Evolutionary conservation across 176 grass and related monocot genomes (phyloP).

Genomic region (Thalia dealbata): DNA sequence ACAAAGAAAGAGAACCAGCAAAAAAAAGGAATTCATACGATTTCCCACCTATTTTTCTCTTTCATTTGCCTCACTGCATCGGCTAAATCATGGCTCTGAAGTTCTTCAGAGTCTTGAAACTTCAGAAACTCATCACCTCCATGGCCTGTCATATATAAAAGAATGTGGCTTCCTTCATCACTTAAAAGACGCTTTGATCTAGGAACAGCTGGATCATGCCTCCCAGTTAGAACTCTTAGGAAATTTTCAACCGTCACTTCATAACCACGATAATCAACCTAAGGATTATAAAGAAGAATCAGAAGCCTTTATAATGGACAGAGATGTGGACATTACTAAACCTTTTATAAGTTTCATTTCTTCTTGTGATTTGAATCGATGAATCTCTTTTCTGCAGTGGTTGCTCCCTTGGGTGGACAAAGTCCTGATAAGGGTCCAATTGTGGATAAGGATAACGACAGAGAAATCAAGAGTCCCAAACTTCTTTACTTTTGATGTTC

Average conservation of each 20-base stretch:
- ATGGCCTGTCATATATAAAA: conserved; percentile 99
- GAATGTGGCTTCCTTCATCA: conserved; percentile 97
- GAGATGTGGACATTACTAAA: not conserved
- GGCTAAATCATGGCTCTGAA: conserved; percentile 95
- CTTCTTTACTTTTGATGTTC: no score
- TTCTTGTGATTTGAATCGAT: not conserved
- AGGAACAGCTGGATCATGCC: conserved; percentile 66
- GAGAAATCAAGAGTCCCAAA: no score
- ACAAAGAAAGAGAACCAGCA: not conserved
- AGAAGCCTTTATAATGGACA: not conserved
- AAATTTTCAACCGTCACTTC: conserved; percentile 98
- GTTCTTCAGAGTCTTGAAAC: conserved; percentile 97
- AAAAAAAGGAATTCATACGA: conserved; percentile 13
- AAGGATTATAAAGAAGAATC: conserved; percentile 7
- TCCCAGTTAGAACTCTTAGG: conserved; percentile 75
- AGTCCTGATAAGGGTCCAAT: no score
- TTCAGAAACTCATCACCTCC: conserved; percentile 97
- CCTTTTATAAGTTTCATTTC: not conserved
- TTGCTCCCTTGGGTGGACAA: no score
- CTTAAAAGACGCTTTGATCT: conserved; percentile 91
- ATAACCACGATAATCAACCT: conserved; percentile 97
- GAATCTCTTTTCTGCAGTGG: not conserved
- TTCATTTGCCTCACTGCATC: conserved; percentile 99
- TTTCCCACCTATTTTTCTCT: conserved; percentile 69
- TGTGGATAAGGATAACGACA: no score